Base-by-base conservation (phyloP, 306 rosid species). In the Casuarina cunninghamiana region DNA sequence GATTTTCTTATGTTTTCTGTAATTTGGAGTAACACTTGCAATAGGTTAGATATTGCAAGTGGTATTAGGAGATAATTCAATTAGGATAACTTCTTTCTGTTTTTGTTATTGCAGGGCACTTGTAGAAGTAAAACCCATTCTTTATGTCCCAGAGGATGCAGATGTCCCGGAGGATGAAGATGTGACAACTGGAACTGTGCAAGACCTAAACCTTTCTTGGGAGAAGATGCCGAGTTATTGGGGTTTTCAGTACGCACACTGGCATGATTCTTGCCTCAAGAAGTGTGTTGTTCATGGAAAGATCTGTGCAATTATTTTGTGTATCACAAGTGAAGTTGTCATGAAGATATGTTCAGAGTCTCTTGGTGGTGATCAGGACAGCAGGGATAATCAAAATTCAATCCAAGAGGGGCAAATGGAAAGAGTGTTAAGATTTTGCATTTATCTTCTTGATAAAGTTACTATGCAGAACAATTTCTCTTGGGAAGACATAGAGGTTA, bases 51-150 rank as follows among this genome's bases (percentile, higher is more conserved):
- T 63, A 6, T 63, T 63, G 26, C 69, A 1, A 1, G 19, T 2
- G 0, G 15, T 21, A 38, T 41, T 63, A 3, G 69, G 15, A 38
- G 15, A 62, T 75, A 74, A 49, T 72, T 72, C 45, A 46, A 72
- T 85, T 78, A 51, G 45, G 21, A 42, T 76, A 41, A 79, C 48
- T 41, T 49, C 68, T 41, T 82, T 82, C 57, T 77, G 79, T 60
- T 71, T 48, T 71, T 84, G 1, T 39, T 42, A 10, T 80, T 83
- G 76, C 93, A 95, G 97, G 73, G 93, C 97, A 5, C 85, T 62
- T 71, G 90, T 95, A 65, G 98, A 95, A 89, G 86, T 95, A 39
- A 95, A 92, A 83, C 97, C 98, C 77, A 70, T 92, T 79, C 96
- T 95, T 75, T 95, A 87, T 80, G 95, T 85, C 58, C 88, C 85